Conservation (phyloP, 306 rosid genomes). For the Sophora flavescens region DNA sequence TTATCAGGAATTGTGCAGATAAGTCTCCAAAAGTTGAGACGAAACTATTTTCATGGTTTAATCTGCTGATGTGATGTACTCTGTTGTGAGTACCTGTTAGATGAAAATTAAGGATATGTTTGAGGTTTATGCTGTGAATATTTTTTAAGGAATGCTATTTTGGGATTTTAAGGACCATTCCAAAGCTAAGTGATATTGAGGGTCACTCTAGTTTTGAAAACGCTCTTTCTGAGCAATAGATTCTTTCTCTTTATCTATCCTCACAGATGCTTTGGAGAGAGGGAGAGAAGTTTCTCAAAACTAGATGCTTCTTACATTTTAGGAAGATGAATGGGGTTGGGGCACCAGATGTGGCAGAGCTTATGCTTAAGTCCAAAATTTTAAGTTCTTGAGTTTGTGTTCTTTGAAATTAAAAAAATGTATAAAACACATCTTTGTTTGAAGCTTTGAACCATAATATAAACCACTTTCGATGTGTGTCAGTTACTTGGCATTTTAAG, state of each 20-base stretch:
- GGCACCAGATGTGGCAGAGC: slow-evolving; percentile 35
- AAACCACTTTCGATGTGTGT: too few species aligned
- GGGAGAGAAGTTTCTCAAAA: slow-evolving; percentile 36
- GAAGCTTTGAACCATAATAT: not conserved
- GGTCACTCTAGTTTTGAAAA: not conserved
- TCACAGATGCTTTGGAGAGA: slow-evolving; percentile 21
- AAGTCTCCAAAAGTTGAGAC: too few species aligned
- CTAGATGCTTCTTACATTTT: slow-evolving; percentile 50
- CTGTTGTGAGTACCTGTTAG: too few species aligned
- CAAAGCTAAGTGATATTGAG: not conserved
- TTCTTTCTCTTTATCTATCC: slow-evolving; percentile 36
- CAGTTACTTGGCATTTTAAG: too few species aligned
- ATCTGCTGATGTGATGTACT: too few species aligned
- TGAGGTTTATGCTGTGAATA: slow-evolving; percentile 48
- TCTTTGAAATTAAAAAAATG: not conserved
- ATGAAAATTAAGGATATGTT: slow-evolving; percentile 52
- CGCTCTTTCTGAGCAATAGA: slow-evolving; percentile 2
- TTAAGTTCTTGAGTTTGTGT: slow-evolving; percentile 19
- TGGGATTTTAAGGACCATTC: slow-evolving; percentile 10
- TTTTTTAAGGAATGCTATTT: not conserved
- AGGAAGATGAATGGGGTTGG: slow-evolving; percentile 35
- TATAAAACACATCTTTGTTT: not conserved
- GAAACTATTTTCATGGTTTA: too few species aligned
- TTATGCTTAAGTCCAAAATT: slow-evolving; percentile 38
- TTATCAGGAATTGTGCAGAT: too few species aligned